Base-by-base conservation (phyloP, 768 basidiomycete genomes). In the Mycena leptocephala region DNA sequence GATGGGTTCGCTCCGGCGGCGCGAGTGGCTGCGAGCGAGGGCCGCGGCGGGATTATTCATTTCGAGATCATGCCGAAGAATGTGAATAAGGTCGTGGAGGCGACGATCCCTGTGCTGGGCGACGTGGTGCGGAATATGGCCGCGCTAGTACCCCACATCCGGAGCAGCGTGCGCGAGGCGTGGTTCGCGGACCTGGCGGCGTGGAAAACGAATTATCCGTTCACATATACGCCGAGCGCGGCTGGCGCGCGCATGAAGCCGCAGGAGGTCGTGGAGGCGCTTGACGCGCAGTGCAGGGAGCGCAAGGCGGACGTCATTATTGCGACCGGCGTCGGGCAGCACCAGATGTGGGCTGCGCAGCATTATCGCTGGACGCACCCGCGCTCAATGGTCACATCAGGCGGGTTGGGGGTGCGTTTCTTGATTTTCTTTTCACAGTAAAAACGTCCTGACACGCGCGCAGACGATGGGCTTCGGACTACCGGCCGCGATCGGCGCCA, bases 301-400 rank as follows among this genome's bases (percentile, higher is more conserved):
- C 91, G 88, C 84, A 98, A 99, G 87, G 94, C 96, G 72, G 93
- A 99, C 28, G 91, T 98, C 46, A 86, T 99, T 81, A 86, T 99
- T 65, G 85, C 96, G 14, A 99, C 98, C 20, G 98, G 98, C 80
- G 98, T 99, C 26, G 98, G 98, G 10, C 98, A 99, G 84, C 98
- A 99, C 87, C 98, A 99, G 86, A 99, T 99, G 98, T 99, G 97
- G 97, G 98, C 98, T 2, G 96, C 96, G 51, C 98, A 99, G 84
- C 90, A 94, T 83, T 99, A 92, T 86, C 90, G 97, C 74, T 99
- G 97, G 97, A 95, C 87, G 75, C 87, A 94, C 63, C 98, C 98
- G 0, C 90, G 93, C 48, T 90, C 95, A 56, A 90, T 99, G 94
- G 93, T 98, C 68, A 96, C 97, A 18, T 97, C 96, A 39, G 98